phyloP scores from a whole-genome alignment of 1,284 basidiomycete genomes.

The Schizopora paradoxa region DNA sequence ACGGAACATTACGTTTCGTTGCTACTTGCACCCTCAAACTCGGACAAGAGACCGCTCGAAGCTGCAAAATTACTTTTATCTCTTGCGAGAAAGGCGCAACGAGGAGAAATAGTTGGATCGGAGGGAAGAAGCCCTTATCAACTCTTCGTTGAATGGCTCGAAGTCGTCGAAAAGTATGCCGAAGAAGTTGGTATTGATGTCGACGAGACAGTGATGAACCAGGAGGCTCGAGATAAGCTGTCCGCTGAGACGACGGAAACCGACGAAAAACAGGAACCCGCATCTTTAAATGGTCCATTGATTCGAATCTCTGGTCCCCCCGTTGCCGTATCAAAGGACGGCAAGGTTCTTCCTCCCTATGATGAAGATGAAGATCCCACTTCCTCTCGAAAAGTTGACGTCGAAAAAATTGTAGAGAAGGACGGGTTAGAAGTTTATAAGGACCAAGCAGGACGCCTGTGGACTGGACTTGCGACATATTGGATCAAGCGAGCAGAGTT shows the following conservation, averaged over 20 bases:
- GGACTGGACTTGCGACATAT: conserved; percentile 96
- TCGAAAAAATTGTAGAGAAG: conserved; percentile 78
- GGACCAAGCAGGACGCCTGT: conserved; percentile 94
- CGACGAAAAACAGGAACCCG: conserved; percentile 32
- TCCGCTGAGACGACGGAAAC: conserved; percentile 27
- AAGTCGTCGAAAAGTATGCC: conserved; percentile 85
- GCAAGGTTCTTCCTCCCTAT: conserved; percentile 47
- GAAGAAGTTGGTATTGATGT: conserved; percentile 90
- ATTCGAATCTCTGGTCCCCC: conserved; percentile 75
- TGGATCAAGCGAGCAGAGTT: conserved; percentile 98
- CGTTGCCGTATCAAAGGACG: conserved; percentile 45
- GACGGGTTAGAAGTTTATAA: conserved; percentile 89
- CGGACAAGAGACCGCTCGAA: conserved; percentile 79
- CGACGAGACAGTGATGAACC: conserved; percentile 60
- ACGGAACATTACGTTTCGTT: conserved; percentile 82
- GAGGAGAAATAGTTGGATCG: conserved; percentile 81
- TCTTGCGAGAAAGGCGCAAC: conserved; percentile 77
- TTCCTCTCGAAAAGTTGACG: conserved; percentile 74
- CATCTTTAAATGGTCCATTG: conserved; percentile 55
- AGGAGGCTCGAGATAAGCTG: conserved; percentile 35
- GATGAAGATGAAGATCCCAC: conserved; percentile 80
- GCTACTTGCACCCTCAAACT: conserved; percentile 63
- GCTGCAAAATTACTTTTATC: conserved; percentile 88
- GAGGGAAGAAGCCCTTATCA: conserved; percentile 97
- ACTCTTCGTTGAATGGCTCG: conserved; percentile 88